Evolutionary conservation across 2,329 filamentous ascomycete genomes (phyloP), one percentile per base, ranked within the genome.

Genomic region (Pseudopithomyces maydicus): DNA sequence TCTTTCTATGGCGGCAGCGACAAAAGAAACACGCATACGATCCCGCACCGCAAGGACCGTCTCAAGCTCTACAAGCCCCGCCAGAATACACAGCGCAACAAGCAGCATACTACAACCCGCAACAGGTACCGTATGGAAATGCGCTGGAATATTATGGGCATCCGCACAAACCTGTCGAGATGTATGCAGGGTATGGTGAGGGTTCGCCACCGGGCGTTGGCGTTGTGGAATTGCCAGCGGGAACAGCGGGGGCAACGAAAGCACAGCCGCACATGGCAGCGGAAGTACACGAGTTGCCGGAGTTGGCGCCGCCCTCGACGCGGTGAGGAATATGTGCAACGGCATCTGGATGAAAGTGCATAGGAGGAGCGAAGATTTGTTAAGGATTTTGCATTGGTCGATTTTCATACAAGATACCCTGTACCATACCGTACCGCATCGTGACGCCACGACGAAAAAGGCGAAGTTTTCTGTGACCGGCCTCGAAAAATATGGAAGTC

Each of bases 1-100:
- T 61, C 41, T 58, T 35, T n/a, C 35, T 61, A 14, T 32, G 57
- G 11, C 49, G 55, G 6, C 54, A 19, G 2, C 29, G 58, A 20
- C 54, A 52, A 26, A 35, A 48, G 29, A 52, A 45, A n/a, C 43
- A 53, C n/a, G 39, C 39, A n/a, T 56, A 58, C 20, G 39, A 51
- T 17, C 43, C 39, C 19, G 55, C 55, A 1, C 55, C 58, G 6
- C 47, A 50, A 33, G 47, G 36, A 15, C 47, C 47, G 6, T 11
- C 26, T 26, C 26, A 35, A 35, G 17, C 44, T 33, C 45, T 51
- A 36, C 46, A 51, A 11, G 26, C 26, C 26, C 5, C 4, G 4
- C 19, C 36, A 11, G 32, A 1, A 11, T 39, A 52, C 17, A 23
- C 26, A 14, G 14, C 41, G 15, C 52, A 44, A 14, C 44, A 54